Evolutionary conservation across 1,284 basidiomycete species (phyloP).

Genomic region (Leccinum fuscescens): DNA sequence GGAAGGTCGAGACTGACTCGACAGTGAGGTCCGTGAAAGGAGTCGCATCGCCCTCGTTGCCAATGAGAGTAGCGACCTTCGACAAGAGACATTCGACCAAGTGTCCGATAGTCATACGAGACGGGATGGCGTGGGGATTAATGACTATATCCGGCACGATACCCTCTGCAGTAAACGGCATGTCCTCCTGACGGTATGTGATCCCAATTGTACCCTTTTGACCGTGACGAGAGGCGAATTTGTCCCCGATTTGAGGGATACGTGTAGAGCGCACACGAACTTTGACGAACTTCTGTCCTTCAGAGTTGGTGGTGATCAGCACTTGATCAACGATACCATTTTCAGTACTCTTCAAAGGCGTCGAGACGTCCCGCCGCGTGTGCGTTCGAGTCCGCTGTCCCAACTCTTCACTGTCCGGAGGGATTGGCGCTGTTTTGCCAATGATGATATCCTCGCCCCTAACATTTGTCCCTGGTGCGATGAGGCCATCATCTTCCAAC

Average conservation of each 20-base stretch:
- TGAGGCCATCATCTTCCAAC: constrained; percentile 92
- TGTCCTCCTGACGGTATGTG: constrained; percentile 98
- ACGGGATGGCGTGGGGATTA: constrained; percentile 99
- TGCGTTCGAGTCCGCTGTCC: constrained; percentile 92
- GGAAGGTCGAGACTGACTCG: constrained; percentile 85
- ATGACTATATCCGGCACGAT: constrained; percentile 97
- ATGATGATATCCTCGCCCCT: constrained; percentile 98
- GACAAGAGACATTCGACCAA: constrained; percentile 97
- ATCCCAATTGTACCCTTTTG: constrained; percentile 99
- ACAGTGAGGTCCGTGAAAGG: constrained; percentile 98
- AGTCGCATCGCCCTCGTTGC: constrained; percentile 97
- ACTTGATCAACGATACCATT: constrained; percentile 98
- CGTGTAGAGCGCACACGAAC: constrained; percentile 94
- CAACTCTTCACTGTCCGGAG: constrained; percentile 94
- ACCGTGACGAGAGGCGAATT: constrained; percentile 98
- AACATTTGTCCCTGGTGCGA: constrained; percentile 94
- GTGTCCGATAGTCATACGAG: constrained; percentile 99
- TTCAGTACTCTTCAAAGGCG: constrained; percentile 96
- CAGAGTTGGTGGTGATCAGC: constrained; percentile 92
- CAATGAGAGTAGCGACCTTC: constrained; percentile 94
- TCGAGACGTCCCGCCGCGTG: constrained; percentile 92
- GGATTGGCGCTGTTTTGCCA: constrained; percentile 97
- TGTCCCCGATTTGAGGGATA: constrained; percentile 97
- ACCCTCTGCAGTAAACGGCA: constrained; percentile 98
- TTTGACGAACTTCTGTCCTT: constrained; percentile 98